Evolutionary conservation across 208 protist species (phyloP), one percentile per base, ranked within the genome.

Genomic region (Leishmania guyanensis): DNA sequence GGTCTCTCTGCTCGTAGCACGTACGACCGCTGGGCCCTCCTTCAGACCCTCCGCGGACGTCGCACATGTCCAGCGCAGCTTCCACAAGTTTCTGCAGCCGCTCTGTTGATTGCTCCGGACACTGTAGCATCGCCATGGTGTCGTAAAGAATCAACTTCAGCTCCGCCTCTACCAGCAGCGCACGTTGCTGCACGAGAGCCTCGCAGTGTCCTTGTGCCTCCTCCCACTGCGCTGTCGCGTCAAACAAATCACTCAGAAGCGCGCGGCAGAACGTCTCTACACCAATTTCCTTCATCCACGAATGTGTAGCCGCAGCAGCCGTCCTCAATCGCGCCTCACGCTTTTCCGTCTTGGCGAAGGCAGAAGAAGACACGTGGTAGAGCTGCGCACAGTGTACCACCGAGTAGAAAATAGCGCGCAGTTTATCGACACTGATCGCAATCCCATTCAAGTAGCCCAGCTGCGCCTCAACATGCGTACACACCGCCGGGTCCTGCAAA

Each of bases 351-450:
- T 75, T 85, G 0, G 87, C 77, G 50, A 79, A 81, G 56, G 5
- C 50, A 17, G 16, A 26, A 0, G 56, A 39, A 3, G 82, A 77
- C 36, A 75, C 26, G 29, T 76, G 54, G 54, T 94, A 94, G 3
- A 90, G 62, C n/a, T 89, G 88, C 76, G 84, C 46, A 29, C 86
- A 92, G 22, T 84, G 89, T 46, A 80, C 74, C 0, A 91, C 71
- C 48, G 91, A 91, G 62, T 89, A 88, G 43, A 78, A 48, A 26
- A 92, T 75, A 29, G 72, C 51, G 26, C 79, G 82, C 58, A 92
- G 75, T 54, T 72, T 82, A 36, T 92, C 82, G 6, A 92, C 53
- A 0, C 79, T 75, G 46, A 71, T 39, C 1, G 73, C 60, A 14
- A 86, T 46, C 16, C 36, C 71, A 6, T 58, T 48, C 39, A 76